A percentile compares a stretch with the other conserved stretches of the same genome.
phyloP scores from a whole-genome alignment of 345 rosid species.

The Euphorbia peplus region DNA sequence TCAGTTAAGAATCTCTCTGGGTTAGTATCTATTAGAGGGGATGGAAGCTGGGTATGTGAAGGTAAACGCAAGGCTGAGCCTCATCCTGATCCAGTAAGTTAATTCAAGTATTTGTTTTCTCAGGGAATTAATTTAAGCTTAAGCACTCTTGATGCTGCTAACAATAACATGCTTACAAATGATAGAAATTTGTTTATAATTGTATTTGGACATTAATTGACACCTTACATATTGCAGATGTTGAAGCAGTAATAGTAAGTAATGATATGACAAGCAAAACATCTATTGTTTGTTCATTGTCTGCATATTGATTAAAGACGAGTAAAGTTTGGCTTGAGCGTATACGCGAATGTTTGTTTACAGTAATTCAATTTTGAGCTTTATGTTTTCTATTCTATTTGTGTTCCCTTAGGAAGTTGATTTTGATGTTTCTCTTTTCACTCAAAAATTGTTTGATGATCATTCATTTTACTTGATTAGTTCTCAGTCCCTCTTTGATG shows the following conservation, averaged over 20 bases:
- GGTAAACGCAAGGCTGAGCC: constrained; percentile 39
- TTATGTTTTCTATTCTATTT: background rate
- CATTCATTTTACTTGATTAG: background rate
- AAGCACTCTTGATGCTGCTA: too few relatives aligned
- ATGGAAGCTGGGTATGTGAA: constrained; percentile 82
- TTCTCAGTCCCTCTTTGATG: background rate
- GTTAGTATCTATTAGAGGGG: constrained; percentile 49
- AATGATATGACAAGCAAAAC: background rate
- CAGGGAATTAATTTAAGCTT: background rate
- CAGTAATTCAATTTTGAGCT: background rate
- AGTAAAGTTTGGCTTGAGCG: background rate
- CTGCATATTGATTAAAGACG: background rate
- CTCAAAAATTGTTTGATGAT: background rate
- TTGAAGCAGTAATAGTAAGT: background rate
- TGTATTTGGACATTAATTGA: background rate
- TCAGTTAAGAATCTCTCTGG: constrained; percentile 76
- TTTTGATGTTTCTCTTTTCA: background rate
- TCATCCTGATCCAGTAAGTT: constrained; percentile 71
- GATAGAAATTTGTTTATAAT: background rate
- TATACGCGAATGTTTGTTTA: background rate
- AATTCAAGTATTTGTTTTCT: constrained; percentile 5
- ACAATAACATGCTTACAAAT: background rate
- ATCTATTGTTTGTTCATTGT: background rate
- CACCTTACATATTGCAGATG: background rate
- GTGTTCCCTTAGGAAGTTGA: background rate